phyloP scores from a whole-genome alignment of 1,284 basidiomycete species.

The Uromyces viciae-fabae region DNA sequence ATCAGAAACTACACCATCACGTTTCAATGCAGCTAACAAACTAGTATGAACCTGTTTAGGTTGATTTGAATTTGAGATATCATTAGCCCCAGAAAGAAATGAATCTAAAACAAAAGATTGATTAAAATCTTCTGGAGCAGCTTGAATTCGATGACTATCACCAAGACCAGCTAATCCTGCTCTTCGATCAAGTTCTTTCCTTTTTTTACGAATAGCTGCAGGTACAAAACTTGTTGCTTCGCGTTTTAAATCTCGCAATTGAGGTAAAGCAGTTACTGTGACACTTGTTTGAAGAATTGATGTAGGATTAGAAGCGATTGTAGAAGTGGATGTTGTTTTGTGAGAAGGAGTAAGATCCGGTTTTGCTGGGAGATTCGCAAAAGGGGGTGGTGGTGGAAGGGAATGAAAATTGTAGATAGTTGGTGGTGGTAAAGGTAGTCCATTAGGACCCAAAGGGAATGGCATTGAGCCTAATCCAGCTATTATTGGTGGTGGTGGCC shows the following conservation, averaged over 20 bases:
- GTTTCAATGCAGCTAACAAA: constrained; percentile 24
- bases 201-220: constrained; percentile 50
- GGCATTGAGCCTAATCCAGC: constrained; percentile 19
- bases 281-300: constrained; percentile 41
- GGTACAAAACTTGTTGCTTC: constrained; percentile 53
- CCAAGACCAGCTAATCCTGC: constrained; percentile 49
- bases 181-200: constrained; percentile 48
- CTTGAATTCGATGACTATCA: constrained; percentile 48
- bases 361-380: constrained; percentile 37
- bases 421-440: constrained; percentile 38
- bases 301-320: not conserved
- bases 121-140: constrained; percentile 46
- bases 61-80: not conserved
- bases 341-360: not conserved
- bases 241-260: constrained; percentile 53
- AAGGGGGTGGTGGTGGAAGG: constrained; percentile 23
- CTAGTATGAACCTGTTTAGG: constrained; percentile 21
- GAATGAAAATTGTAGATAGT: constrained; percentile 18
- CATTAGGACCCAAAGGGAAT: constrained; percentile 40
- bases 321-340: not conserved
- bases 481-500: constrained; percentile 38
- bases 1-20: constrained; percentile 31
- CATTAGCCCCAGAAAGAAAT: not conserved
- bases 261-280: constrained; percentile 51
- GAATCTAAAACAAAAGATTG: too few relatives aligned